Base-by-base conservation (phyloP, 1,284 basidiomycete genomes). In the Sporisorium iseilematis-ciliati region DNA sequence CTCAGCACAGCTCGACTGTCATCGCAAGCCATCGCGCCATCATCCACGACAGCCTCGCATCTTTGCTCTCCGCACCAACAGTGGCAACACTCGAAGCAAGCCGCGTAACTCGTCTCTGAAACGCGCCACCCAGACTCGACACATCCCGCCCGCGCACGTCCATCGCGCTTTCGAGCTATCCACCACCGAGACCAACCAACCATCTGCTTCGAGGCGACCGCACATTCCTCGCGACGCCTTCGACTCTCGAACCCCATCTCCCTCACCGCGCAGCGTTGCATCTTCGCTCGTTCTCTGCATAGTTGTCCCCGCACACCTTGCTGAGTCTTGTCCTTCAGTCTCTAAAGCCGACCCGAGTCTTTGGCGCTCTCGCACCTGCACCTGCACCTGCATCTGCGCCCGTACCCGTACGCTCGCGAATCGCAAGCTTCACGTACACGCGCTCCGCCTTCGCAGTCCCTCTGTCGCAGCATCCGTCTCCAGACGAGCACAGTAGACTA, bases 311-410 rank as follows among this genome's bases (percentile, higher is more conserved):
- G 35, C 35, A 38, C 55, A 33, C 33, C 48, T n/a, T 21, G 45
- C 52, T 31, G 41, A 41, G 26, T 31, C 25, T 38, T 52, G 45
- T 40, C 33, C 46, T 7, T 43, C 52, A 62, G 21, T 38, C 23
- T 18, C 40, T 33, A 38, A 33, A 8, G 21, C n/a, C 40, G 33
- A 18, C 40, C 35, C n/a, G 49, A 20, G 52, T 48, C 43, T 35
- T 38, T 50, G 25, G 14, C 52, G 43, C 35, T 40, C 23, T 25
- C 23, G 49, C 57, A 21, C 11, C 40, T 11, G 33, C 55, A 38
- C 18, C n/a, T 41, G 55, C 45, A 21, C 21, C 38, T 21, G 55
- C 55, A 20, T 26, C 50, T 11, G 14, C 51, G 25, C 31, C 16
- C 14, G 35, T 23, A 38, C 21, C 40, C 55, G 18, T 31, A 3